A percentile compares a stretch with the other conserved stretches of the same genome.
phyloP scores from a whole-genome alignment of 345 rosid species.

The Alliaria petiolata region DNA sequence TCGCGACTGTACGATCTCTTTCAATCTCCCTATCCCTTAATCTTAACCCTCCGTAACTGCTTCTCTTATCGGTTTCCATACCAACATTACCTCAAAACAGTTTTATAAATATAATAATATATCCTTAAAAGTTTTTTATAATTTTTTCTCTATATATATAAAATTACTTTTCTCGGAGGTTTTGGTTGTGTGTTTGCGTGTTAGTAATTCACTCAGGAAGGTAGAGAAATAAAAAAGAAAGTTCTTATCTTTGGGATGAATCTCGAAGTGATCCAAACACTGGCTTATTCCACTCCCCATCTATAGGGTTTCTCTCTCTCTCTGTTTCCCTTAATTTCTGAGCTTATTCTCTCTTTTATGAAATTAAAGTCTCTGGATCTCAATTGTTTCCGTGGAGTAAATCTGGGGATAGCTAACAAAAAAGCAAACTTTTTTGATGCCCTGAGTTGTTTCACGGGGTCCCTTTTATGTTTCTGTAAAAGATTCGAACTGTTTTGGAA shows the following conservation, averaged over 20 bases:
- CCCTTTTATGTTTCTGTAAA: background rate
- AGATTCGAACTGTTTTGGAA: no score
- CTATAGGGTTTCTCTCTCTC: slow-evolving; percentile 26
- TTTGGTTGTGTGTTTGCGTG: slow-evolving; percentile 21
- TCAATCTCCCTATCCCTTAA: background rate
- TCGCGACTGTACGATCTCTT: slow-evolving; percentile 14
- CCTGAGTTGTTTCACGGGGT: slow-evolving; percentile 6
- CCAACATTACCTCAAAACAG: slow-evolving; percentile 7
- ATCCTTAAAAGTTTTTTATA: background rate
- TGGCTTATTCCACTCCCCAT: slow-evolving; percentile 28
- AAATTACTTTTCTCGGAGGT: background rate
- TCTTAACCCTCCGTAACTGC: background rate
- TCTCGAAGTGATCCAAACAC: slow-evolving; percentile 27
- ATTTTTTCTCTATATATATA: background rate
- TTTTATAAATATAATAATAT: background rate
- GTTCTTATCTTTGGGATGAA: slow-evolving; percentile 28
- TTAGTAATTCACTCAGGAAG: background rate
- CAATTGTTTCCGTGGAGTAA: slow-evolving; percentile 5
- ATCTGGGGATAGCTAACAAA: slow-evolving; percentile 8
- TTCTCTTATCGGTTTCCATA: slow-evolving; percentile 5
- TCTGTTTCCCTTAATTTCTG: background rate
- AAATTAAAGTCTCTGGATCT: slow-evolving; percentile 7
- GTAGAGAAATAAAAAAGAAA: background rate
- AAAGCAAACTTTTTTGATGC: slow-evolving; percentile 2
- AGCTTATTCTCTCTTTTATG: background rate